phyloP scores from a whole-genome alignment of 441 rosid species.

The Gossypium aridum region DNA sequence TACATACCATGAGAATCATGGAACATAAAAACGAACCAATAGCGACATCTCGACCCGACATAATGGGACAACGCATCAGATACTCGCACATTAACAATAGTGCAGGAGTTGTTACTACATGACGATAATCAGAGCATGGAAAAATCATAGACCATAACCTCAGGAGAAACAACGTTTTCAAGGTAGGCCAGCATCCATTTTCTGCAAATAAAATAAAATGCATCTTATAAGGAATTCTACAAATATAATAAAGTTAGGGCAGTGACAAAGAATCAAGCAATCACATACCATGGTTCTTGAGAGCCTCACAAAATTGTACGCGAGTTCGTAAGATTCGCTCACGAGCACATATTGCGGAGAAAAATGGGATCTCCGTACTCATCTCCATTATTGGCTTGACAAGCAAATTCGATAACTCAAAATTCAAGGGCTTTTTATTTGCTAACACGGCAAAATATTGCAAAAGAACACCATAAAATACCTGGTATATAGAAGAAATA shows the following conservation, averaged over 20 bases:
- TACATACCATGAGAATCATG: slow-evolving; percentile 67
- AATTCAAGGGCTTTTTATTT: slow-evolving; percentile 61
- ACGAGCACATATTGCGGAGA: slow-evolving; percentile 95
- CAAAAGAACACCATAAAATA: slow-evolving; percentile 78
- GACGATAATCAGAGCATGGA: slow-evolving; percentile 93
- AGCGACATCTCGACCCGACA: slow-evolving; percentile 72
- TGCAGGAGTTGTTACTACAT: slow-evolving; percentile 85
- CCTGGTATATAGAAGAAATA: slow-evolving; percentile 36
- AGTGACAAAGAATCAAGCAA: neutral
- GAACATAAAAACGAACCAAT: slow-evolving; percentile 86
- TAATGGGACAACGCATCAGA: slow-evolving; percentile 80
- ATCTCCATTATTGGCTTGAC: slow-evolving; percentile 85
- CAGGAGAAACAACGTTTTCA: slow-evolving; percentile 75
- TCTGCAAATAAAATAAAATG: slow-evolving; percentile 33
- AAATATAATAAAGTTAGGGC: slow-evolving; percentile 6
- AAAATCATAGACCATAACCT: slow-evolving; percentile 89
- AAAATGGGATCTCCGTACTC: slow-evolving; percentile 84
- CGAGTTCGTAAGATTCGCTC: slow-evolving; percentile 62
- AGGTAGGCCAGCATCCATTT: slow-evolving; percentile 75
- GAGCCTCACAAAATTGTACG: slow-evolving; percentile 57
- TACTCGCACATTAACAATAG: slow-evolving; percentile 83
- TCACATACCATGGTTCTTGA: slow-evolving; percentile 61
- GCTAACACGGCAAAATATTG: slow-evolving; percentile 86
- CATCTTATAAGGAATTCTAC: slow-evolving; percentile 6
- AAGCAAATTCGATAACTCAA: slow-evolving; percentile 68